A percentile compares a stretch with the other conserved stretches of the same genome.
Evolutionary conservation across 2,329 filamentous ascomycete genomes (phyloP).

Genomic region (Paracoccidioides brasiliensis): DNA sequence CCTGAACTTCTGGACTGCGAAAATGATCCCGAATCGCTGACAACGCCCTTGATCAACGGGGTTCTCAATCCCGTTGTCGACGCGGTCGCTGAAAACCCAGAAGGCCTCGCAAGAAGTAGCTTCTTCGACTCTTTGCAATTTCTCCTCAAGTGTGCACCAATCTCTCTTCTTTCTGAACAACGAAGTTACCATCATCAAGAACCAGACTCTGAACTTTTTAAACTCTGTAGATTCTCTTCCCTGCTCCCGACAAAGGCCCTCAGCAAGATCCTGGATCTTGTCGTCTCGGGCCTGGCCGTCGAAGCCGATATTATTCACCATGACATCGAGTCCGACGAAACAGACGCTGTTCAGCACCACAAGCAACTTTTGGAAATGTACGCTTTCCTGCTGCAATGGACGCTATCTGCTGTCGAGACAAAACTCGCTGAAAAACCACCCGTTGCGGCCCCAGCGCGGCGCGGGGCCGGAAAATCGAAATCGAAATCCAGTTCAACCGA

Average conservation of each 20-base stretch:
- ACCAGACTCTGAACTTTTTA: conserved; percentile 50
- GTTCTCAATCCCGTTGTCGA: conserved; percentile 88
- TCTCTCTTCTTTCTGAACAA: conserved; percentile 29
- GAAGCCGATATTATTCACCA: conserved; percentile 76
- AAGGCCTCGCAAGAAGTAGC: conserved; percentile 64
- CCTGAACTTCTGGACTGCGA: conserved; percentile 78
- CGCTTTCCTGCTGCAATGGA: conserved; percentile 89
- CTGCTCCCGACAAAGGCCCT: conserved; percentile 68
- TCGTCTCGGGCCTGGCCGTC: conserved; percentile 71
- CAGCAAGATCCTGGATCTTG: conserved; percentile 83
- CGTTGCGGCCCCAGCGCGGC: conserved; percentile 53
- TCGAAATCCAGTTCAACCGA: conserved; percentile 56
- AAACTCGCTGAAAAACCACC: conserved; percentile 85
- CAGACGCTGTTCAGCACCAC: conserved; percentile 73
- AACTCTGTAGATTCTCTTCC: conserved; percentile 62
- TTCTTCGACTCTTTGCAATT: conserved; percentile 91
- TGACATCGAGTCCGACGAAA: conserved; percentile 84
- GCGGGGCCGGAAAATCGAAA: conserved; percentile 66
- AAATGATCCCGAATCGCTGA: conserved; percentile 74
- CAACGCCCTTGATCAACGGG: conserved; percentile 64
- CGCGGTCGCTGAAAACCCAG: conserved; percentile 79
- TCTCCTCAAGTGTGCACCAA: conserved; percentile 78
- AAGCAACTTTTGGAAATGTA: conserved; percentile 89
- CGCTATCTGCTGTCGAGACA: conserved; percentile 82
- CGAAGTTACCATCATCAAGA: conserved; percentile 23